phyloP scores from a whole-genome alignment of 106 monocot species.

The Ottelia alismoides region DNA sequence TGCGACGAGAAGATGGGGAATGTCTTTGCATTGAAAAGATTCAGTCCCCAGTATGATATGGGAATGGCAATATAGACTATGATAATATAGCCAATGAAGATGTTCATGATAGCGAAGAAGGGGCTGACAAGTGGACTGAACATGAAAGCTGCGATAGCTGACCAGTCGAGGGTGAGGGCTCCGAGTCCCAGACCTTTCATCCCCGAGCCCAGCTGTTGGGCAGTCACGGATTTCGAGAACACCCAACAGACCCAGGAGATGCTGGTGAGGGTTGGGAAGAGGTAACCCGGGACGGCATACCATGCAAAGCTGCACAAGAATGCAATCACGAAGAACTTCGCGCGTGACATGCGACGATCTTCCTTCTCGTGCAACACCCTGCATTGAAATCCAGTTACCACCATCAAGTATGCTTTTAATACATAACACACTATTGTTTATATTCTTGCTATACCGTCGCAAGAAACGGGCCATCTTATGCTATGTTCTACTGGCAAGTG shows the following conservation, averaged over 20 bases:
- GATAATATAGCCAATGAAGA: constrained; percentile 49
- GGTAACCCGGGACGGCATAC: constrained; percentile 75
- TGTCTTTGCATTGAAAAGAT: constrained; percentile 59
- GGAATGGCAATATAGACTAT: constrained; percentile 56
- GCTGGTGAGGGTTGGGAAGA: constrained; percentile 71
- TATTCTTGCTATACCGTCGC: no score
- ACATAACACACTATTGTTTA: no score
- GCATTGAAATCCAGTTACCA: constrained; percentile 2
- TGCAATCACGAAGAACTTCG: constrained; percentile 83
- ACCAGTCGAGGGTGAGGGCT: constrained; percentile 87
- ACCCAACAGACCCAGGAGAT: constrained; percentile 79
- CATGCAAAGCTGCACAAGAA: constrained; percentile 76
- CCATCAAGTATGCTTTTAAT: no score
- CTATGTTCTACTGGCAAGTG: no score
- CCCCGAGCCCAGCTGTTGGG: constrained; percentile 89
- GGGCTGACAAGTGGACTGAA: constrained; percentile 74
- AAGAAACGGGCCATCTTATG: no score
- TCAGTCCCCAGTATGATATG: constrained; percentile 53
- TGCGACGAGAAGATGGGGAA: constrained; percentile 88
- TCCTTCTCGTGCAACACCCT: constrained; percentile 96
- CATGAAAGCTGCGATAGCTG: constrained; percentile 70
- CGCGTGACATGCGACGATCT: constrained; percentile 42
- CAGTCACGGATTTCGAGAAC: constrained; percentile 76
- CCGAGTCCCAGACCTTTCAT: constrained; percentile 68
- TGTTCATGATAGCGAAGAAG: constrained; percentile 81